Evolutionary conservation across 2,329 filamentous ascomycete species (phyloP).

Genomic region (Exutisphaerella laricina): DNA sequence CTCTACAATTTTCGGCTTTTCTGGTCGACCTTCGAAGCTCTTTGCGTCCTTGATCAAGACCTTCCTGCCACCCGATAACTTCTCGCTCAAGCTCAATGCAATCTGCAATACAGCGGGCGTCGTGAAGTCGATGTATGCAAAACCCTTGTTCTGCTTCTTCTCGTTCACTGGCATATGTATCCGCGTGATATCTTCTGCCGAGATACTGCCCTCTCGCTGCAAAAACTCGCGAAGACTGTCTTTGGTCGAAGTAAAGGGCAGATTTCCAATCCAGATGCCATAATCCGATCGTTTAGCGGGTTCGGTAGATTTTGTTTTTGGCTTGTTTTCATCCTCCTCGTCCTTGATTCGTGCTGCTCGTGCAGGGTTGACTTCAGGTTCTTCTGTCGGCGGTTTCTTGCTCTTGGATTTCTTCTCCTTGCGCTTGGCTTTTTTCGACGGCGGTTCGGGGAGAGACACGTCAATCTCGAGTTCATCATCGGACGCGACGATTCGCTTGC

Average conservation of each 20-base stretch:
- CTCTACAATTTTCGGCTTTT: constrained; percentile 38
- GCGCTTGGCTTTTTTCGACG: constrained; percentile 88
- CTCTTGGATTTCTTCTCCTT: constrained; percentile 57
- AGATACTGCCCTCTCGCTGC: constrained; percentile 56
- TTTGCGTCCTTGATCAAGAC: constrained; percentile 91
- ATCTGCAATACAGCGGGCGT: constrained; percentile 62
- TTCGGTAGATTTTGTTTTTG: constrained; percentile 11
- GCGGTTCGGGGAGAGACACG: constrained; percentile 80
- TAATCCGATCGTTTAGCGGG: constrained; percentile 61
- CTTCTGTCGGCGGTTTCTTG: constrained; percentile 12
- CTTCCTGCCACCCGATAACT: constrained; percentile 66
- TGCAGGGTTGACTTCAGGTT: constrained; percentile 7
- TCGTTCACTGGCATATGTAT: constrained; percentile 67
- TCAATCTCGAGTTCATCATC: constrained; percentile 75
- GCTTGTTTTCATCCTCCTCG: constrained; percentile 25
- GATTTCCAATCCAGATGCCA: constrained; percentile 93
- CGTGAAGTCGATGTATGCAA: constrained; percentile 91
- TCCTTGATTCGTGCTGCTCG: constrained; percentile 11
- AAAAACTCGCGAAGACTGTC: constrained; percentile 73
- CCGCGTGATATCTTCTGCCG: constrained; percentile 68
- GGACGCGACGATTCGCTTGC: constrained; percentile 54
- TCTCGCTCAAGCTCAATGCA: constrained; percentile 84
- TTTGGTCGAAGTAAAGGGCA: constrained; percentile 75
- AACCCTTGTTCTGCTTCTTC: constrained; percentile 75
- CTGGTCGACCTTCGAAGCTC: constrained; percentile 82